Percentiles rank a stretch among this genome's conserved stretches.
phyloP scores from a whole-genome alignment of 1,284 basidiomycete genomes.

The Schizophyllum commune region DNA sequence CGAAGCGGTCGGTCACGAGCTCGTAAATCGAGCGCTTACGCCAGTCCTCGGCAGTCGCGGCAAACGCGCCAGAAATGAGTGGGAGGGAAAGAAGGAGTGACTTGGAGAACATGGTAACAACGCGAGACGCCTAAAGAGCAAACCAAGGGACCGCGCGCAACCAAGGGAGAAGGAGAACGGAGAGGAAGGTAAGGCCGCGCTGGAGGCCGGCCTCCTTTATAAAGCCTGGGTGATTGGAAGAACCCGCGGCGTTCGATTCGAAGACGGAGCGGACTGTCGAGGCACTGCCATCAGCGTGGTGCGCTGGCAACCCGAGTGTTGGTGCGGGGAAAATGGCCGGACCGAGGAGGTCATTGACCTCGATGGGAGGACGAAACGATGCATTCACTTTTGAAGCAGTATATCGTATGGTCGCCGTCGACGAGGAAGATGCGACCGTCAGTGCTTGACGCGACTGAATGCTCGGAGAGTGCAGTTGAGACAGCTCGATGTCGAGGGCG shows the following conservation, averaged over 20 bases:
- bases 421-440: too few relatives aligned
- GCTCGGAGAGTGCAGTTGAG: too few relatives aligned
- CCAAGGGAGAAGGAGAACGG: neutral
- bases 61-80: neutral
- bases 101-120: neutral
- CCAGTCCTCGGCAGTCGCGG: conserved; percentile 10
- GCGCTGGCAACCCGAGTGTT: neutral
- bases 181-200: neutral
- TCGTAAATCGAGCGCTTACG: conserved; percentile 12
- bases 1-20: conserved; percentile 71
- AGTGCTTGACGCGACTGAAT: too few relatives aligned
- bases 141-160: neutral
- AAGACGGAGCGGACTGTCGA: neutral
- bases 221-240: neutral
- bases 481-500: too few relatives aligned
- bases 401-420: too few relatives aligned
- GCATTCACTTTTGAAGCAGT: too few relatives aligned
- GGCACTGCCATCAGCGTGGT: neutral
- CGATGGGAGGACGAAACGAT: too few relatives aligned
- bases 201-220: neutral
- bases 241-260: neutral
- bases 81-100: neutral
- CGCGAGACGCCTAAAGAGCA: neutral
- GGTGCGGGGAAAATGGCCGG: too few relatives aligned
- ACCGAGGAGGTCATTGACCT: too few relatives aligned